Evolutionary conservation across 176 grass and related monocot genomes (phyloP).

Genomic region (Metroxylon sagu): DNA sequence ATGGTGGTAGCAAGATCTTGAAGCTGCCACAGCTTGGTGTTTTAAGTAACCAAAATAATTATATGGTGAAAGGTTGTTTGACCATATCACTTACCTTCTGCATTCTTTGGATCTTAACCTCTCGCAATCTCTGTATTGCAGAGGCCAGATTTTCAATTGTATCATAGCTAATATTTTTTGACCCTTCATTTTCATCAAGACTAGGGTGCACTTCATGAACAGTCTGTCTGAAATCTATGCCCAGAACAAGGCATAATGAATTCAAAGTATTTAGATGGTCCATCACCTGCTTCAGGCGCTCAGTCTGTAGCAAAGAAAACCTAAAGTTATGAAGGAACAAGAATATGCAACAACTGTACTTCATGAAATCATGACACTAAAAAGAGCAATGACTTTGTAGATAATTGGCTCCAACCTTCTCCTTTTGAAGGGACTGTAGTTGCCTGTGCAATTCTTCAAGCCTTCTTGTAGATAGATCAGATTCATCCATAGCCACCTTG

Average conservation of each 20-base stretch:
- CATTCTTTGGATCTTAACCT: conserved; percentile 58
- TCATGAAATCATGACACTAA: no score
- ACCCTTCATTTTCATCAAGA: conserved; percentile 41
- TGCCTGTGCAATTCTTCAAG: conserved; percentile 55
- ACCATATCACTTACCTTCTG: conserved; percentile 36
- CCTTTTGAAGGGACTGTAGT: conserved; percentile 54
- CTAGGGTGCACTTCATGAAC: conserved; percentile 43
- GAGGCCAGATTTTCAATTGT: conserved; percentile 37
- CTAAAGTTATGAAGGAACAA: not conserved
- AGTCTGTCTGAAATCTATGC: conserved; percentile 51
- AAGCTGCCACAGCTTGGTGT: conserved; percentile 33
- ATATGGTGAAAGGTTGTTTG: not conserved
- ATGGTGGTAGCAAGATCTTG: conserved; percentile 70
- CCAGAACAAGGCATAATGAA: conserved; percentile 48
- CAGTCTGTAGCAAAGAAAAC: conserved; percentile 19
- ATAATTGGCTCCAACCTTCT: conserved; percentile 42
- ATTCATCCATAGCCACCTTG: conserved; percentile 41
- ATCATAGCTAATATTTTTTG: conserved; percentile 54
- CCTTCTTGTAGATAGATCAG: conserved; percentile 56
- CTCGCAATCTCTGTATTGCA: conserved; percentile 28
- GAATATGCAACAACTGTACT: not conserved
- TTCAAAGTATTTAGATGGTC: conserved; percentile 45
- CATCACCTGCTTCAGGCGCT: conserved; percentile 49
- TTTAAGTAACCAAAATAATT: no score
- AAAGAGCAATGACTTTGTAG: not conserved